A percentile compares a stretch with the other conserved stretches of the same genome.
phyloP scores from a whole-genome alignment of 805 yeast genomes.

The Metschnikowia arizonensis region DNA sequence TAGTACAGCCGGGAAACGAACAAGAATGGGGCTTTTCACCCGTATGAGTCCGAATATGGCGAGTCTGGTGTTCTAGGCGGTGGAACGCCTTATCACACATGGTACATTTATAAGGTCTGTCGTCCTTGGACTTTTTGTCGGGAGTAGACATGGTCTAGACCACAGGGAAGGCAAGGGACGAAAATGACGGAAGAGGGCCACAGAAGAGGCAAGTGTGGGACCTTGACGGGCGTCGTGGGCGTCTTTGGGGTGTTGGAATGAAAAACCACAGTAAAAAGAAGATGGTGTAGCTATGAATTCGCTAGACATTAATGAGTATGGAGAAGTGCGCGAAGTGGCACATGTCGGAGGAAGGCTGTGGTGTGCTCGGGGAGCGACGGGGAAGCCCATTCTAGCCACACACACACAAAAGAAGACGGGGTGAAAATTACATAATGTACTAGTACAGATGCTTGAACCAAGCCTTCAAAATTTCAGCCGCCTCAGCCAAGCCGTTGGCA shows the following conservation, averaged over 20 bases:
- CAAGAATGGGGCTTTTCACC: slow-evolving; percentile 92
- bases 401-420: too few relatives aligned
- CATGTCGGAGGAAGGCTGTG: slow-evolving; percentile 1
- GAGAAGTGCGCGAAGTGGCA: slow-evolving; percentile 6
- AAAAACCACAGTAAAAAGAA: not conserved
- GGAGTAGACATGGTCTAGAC: slow-evolving; percentile 5
- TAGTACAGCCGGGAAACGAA: slow-evolving; percentile 76
- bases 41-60: slow-evolving; percentile 89
- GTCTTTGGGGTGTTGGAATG: not conserved
- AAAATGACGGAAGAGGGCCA: not conserved
- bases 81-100: slow-evolving; percentile 83
- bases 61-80: slow-evolving; percentile 83
- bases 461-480: not conserved
- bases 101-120: slow-evolving; percentile 79
- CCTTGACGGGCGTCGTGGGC: not conserved
- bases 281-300: not conserved
- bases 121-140: slow-evolving; percentile 17
- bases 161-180: not conserved
- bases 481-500: not conserved
- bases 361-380: not conserved
- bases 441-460: not conserved
- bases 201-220: not conserved
- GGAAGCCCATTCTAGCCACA: not conserved
- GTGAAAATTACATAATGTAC: not conserved
- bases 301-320: not conserved